A percentile compares a stretch with the other conserved stretches of the same genome.
Evolutionary conservation across 768 basidiomycete species (phyloP).

Genomic region (Saitozyma podzolica): DNA sequence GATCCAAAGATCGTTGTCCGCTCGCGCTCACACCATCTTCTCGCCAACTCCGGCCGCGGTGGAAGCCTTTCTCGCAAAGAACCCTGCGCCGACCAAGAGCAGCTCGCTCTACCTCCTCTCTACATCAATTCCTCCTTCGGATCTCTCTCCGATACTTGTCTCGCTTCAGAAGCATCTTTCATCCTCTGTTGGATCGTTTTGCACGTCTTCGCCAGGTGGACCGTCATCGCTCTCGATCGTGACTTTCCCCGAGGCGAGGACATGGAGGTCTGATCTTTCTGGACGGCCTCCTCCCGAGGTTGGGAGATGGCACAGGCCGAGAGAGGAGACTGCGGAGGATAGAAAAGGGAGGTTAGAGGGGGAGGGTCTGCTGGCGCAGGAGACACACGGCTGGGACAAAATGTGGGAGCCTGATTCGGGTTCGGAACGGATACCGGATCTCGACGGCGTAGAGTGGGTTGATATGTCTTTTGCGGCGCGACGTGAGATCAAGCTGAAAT

Average conservation of each 20-base stretch:
- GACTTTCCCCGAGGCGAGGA: conserved; percentile 15
- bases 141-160: conserved; percentile 10
- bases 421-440: conserved; percentile 14
- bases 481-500: conserved; percentile 2
- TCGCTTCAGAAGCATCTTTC: conserved; percentile 17
- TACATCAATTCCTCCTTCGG: conserved; percentile 16
- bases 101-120: conserved; percentile 30
- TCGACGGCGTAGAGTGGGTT: conserved; percentile 31
- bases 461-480: conserved; percentile 9
- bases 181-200: conserved; percentile 30
- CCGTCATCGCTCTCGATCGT: conserved; percentile 25
- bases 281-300: conserved; percentile 36
- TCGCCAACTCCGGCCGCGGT: conserved; percentile 29
- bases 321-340: conserved; percentile 22
- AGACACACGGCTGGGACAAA: conserved; percentile 25
- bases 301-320: conserved; percentile 35
- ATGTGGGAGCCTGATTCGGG: conserved; percentile 33
- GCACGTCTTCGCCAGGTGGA: neutral
- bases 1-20: neutral
- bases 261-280: conserved; percentile 23
- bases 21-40: conserved; percentile 24
- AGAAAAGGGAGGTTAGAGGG: conserved; percentile 25
- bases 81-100: conserved; percentile 4
- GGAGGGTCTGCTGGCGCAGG: conserved; percentile 8
- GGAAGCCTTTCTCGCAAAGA: conserved; percentile 9